These are phyloP conservation scores for Boletus insuetus DNA, from an alignment of 768 basidiomycete genomes.

Conservation along the genomic window DNA sequence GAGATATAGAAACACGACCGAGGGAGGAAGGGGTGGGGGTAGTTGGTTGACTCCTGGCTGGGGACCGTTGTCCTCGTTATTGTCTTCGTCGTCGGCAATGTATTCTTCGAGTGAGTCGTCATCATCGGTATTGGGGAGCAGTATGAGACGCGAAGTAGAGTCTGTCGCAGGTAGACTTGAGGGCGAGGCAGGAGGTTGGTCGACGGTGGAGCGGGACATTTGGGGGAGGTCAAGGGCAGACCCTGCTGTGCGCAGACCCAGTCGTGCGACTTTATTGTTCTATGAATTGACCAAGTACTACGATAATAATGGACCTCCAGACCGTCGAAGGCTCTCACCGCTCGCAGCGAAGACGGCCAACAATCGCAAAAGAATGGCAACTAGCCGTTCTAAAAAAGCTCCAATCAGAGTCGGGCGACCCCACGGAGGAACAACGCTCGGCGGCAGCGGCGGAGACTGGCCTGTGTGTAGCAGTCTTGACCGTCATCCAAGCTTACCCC, in stretches of 20 bases:
- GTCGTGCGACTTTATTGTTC: slow-evolving; percentile 17
- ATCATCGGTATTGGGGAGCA: slow-evolving; percentile 56
- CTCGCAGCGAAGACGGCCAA: slow-evolving; percentile 8
- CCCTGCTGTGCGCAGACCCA: no score
- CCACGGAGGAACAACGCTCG: slow-evolving; percentile 21
- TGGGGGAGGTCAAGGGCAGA: neutral
- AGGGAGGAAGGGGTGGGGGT: slow-evolving; percentile 51
- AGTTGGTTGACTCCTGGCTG: slow-evolving; percentile 8
- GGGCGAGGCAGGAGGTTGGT: neutral
- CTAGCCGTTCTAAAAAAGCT: slow-evolving; percentile 29
- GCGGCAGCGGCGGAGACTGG: slow-evolving; percentile 27
- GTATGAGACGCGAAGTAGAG: slow-evolving; percentile 57
- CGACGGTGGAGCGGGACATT: slow-evolving; percentile 10
- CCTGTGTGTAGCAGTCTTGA: slow-evolving; percentile 24
- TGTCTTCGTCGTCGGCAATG: slow-evolving; percentile 42
- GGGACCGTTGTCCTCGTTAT: slow-evolving; percentile 34
- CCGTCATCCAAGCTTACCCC: slow-evolving; percentile 6
- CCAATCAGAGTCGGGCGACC: slow-evolving; percentile 18
- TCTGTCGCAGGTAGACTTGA: neutral
- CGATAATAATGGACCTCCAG: neutral
- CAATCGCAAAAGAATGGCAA: slow-evolving; percentile 28
- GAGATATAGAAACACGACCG: slow-evolving; percentile 65
- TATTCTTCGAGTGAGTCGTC: slow-evolving; percentile 31
- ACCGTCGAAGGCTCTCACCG: neutral
- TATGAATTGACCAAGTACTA: neutral